Conservation (phyloP, 2,329 filamentous ascomycete species). For the Dactylellina haptotyla region DNA sequence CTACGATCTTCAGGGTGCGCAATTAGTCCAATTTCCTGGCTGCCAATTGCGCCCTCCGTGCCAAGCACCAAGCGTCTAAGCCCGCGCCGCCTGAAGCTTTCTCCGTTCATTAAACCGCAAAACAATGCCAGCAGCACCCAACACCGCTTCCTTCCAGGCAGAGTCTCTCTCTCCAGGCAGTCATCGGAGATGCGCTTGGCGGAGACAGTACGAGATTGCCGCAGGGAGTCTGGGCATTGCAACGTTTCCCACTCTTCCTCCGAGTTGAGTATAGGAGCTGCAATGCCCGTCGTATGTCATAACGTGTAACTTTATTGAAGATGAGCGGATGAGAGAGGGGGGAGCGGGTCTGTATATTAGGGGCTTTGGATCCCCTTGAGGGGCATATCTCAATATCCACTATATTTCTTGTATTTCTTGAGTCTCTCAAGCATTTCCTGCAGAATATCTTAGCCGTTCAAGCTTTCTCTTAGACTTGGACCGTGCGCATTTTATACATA, state of each 20-base stretch:
- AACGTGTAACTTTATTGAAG: neutral
- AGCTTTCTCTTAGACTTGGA: conserved; percentile 33
- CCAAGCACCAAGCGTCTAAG: conserved; percentile 27
- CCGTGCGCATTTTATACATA: neutral
- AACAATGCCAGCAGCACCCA: too few relatives aligned
- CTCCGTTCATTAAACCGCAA: neutral
- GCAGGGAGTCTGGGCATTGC: neutral
- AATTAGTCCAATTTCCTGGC: neutral
- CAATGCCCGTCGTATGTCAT: neutral
- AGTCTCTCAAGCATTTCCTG: too few relatives aligned
- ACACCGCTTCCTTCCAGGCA: conserved; percentile 34
- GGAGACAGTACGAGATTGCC: neutral
- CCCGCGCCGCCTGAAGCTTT: neutral
- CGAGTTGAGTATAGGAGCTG: neutral
- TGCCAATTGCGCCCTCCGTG: conserved; percentile 53
- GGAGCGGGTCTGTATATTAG: neutral
- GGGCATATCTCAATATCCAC: neutral
- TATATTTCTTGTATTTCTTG: too few relatives aligned
- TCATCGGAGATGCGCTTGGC: neutral
- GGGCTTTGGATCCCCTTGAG: neutral
- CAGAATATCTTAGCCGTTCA: too few relatives aligned
- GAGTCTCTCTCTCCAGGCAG: conserved; percentile 11
- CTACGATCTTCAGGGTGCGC: neutral
- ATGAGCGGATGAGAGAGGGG: too few relatives aligned
- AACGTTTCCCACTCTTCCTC: neutral